phyloP scores from a whole-genome alignment of 495 filamentous ascomycete species.

The Xylaria nigripes region DNA sequence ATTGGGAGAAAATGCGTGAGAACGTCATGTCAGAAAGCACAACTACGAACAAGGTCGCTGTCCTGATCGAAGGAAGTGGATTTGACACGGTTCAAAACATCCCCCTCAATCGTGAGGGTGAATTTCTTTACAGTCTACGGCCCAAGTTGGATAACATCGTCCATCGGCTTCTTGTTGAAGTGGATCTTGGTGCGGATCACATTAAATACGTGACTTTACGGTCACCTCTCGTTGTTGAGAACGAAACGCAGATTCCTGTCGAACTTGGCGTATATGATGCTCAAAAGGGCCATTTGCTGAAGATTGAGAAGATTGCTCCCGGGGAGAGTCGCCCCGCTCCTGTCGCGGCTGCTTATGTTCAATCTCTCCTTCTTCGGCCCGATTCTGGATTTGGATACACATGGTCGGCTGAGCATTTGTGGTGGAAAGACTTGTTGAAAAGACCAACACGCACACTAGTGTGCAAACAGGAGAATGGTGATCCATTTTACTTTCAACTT shows the following conservation, averaged over 20 bases:
- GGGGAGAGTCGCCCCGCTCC: slow-evolving; percentile 87
- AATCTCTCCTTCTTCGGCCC: slow-evolving; percentile 82
- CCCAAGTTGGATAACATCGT: slow-evolving; percentile 68
- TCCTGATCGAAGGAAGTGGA: slow-evolving; percentile 84
- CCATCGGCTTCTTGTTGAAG: slow-evolving; percentile 86
- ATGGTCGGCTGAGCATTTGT: slow-evolving; percentile 82
- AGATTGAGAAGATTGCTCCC: slow-evolving; percentile 95
- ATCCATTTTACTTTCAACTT: slow-evolving; percentile 94
- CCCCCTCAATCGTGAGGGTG: slow-evolving; percentile 86
- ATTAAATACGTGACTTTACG: slow-evolving; percentile 97
- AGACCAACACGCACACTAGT: slow-evolving; percentile 75
- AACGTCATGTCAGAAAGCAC: slow-evolving; percentile 71
- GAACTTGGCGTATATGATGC: slow-evolving; percentile 90
- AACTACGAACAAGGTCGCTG: slow-evolving; percentile 63
- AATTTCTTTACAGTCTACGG: slow-evolving; percentile 78
- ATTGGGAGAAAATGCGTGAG: slow-evolving; percentile 88
- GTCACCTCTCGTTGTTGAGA: slow-evolving; percentile 93
- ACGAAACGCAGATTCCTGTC: slow-evolving; percentile 92
- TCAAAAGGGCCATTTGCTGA: slow-evolving; percentile 80
- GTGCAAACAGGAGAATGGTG: slow-evolving; percentile 74
- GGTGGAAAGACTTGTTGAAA: slow-evolving; percentile 86
- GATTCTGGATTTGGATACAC: slow-evolving; percentile 95
- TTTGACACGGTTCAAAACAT: slow-evolving; percentile 87
- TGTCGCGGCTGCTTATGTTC: slow-evolving; percentile 83
- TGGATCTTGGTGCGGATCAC: slow-evolving; percentile 82